Evolutionary conservation across 352 stramenopile genomes (phyloP), one percentile per base, ranked within the genome.

Genomic region (Elongisporangium undulatum): DNA sequence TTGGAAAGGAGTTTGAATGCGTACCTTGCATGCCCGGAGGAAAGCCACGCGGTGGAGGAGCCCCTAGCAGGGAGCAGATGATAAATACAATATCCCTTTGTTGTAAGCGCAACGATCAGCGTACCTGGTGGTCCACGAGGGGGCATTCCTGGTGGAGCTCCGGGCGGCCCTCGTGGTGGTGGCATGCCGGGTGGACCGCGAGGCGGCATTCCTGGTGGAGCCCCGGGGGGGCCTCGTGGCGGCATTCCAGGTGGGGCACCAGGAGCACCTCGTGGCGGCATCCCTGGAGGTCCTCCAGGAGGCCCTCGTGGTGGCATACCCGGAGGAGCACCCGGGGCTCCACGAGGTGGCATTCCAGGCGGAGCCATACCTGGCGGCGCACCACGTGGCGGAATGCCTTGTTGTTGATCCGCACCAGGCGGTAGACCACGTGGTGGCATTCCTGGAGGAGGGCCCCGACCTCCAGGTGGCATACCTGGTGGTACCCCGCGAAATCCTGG

Each of bases 401-500:
- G 55, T 3, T 53, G 15, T 19, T 59, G 19, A 55, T 54, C 23
- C 2, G 13, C 38, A 54, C 48, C 20, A 29, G 55, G 51, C 13
- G 59, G 60, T 17, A 53, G 58, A 59, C 58, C 60, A 21, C 62
- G 58, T 16, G 62, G 68, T 41, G 62, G 66, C 66, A 77, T 82
- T 53, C 66, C 65, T 48, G 69, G 63, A 20, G 70, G 71, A 38
- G 68, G 53, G 16, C 58, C 66, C 8, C 26, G 26, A 34, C 26
- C 26, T 65, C 70, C 26, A 12, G 77, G 78, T n/a, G 61, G 70
- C 49, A 72, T 69, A 49, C 80, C 68, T 57, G 72, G 67, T 20
- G 81, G 80, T 16, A 69, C 61, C 49, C 71, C 75, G 5, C 74
- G 58, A 19, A 75, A 66, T 38, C 68, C 71, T 12, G 54, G 51